phyloP scores from a whole-genome alignment of 768 basidiomycete species.

The Leccinellum albellum region DNA sequence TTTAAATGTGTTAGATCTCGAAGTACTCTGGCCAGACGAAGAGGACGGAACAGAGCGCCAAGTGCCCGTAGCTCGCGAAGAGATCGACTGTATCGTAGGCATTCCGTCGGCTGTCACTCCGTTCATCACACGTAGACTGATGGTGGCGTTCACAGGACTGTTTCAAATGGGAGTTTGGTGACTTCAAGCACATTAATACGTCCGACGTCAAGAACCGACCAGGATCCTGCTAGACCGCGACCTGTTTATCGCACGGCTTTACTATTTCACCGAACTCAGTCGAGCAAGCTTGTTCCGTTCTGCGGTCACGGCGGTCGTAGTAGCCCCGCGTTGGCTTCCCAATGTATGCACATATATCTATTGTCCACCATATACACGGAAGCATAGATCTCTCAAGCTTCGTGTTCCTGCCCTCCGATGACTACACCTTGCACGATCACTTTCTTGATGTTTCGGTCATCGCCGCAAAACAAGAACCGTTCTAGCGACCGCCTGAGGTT shows the following conservation, averaged over 20 bases:
- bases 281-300: not conserved
- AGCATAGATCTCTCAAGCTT: conserved; percentile 5
- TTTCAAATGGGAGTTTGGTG: conserved; percentile 71
- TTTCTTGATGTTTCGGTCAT: conserved; percentile 74
- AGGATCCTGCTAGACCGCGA: not conserved
- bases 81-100: conserved; percentile 61
- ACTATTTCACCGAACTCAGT: not conserved
- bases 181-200: conserved; percentile 32
- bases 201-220: not conserved
- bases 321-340: conserved; percentile 1
- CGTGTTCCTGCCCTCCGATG: conserved; percentile 63
- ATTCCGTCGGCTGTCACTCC: not conserved
- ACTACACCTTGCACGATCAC: conserved; percentile 82
- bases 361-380: conserved; percentile 5
- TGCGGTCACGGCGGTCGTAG: not conserved
- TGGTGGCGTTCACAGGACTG: conserved; percentile 53
- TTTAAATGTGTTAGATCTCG: conserved; percentile 48
- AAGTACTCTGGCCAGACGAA: conserved; percentile 38
- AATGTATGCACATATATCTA: not conserved
- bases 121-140: not conserved
- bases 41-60: conserved; percentile 39
- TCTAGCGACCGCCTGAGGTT: conserved; percentile 62
- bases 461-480: conserved; percentile 82
- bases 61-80: conserved; percentile 55
- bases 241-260: conserved; percentile 1